Conservation (phyloP, 2,329 filamentous ascomycete species). For the Fusarium zealandicum region DNA sequence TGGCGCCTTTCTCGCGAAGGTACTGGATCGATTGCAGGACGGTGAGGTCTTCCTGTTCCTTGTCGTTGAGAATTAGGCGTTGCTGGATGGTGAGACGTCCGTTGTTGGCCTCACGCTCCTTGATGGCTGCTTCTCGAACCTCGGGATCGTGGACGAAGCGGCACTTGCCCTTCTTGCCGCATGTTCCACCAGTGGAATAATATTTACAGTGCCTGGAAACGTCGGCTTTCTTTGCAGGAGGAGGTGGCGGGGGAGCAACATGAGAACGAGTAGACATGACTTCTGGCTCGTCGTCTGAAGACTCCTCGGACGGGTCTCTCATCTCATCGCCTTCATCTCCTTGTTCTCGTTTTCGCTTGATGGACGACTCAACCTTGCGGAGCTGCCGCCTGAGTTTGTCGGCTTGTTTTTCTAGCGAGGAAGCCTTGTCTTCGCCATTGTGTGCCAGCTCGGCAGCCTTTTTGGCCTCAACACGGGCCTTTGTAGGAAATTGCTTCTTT, state of each 20-base stretch:
- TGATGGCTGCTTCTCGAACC: conserved; percentile 68
- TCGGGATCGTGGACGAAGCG: conserved; percentile 73
- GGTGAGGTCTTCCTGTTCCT: conserved; percentile 71
- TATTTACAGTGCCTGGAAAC: conserved; percentile 74
- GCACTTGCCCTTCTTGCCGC: conserved; percentile 78
- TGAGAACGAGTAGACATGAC: conserved; percentile 58
- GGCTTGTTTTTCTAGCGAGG: conserved; percentile 63
- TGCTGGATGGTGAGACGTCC: conserved; percentile 72
- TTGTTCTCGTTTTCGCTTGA: conserved; percentile 72
- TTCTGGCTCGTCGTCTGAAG: conserved; percentile 68
- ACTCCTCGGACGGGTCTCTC: conserved; percentile 60
- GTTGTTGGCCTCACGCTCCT: conserved; percentile 69
- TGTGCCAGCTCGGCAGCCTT: conserved; percentile 57
- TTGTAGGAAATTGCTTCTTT: conserved; percentile 80
- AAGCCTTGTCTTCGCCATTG: conserved; percentile 67
- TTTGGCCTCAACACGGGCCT: conserved; percentile 70
- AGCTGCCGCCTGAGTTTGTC: conserved; percentile 70
- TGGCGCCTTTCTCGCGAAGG: conserved; percentile 65
- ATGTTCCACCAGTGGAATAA: conserved; percentile 72
- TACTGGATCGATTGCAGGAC: conserved; percentile 72
- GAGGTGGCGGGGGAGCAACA: conserved; percentile 46
- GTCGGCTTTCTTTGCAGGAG: conserved; percentile 64
- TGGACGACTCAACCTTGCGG: conserved; percentile 73
- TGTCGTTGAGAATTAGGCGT: conserved; percentile 70
- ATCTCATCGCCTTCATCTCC: conserved; percentile 73